These are phyloP conservation scores for Suillus clintonianus DNA, from an alignment of 768 basidiomycete species.

Conservation along the genomic window DNA sequence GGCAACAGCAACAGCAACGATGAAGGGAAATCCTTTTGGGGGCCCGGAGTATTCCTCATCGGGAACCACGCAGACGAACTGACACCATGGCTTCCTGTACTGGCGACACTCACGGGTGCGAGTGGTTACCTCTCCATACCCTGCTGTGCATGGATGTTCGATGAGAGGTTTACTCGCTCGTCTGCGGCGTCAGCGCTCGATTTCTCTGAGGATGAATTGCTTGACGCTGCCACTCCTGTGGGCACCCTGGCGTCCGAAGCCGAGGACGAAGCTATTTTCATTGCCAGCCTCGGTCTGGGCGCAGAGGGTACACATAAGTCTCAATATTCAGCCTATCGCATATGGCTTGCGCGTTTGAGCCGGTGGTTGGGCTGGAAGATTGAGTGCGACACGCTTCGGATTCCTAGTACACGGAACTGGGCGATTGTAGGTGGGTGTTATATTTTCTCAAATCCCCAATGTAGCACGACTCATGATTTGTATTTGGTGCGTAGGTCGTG, in stretches of 20 bases:
- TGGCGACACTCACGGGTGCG: constrained; percentile 61
- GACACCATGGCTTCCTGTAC: constrained; percentile 90
- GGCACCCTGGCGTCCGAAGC: constrained; percentile 3
- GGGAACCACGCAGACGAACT: constrained; percentile 97
- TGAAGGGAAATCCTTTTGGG: constrained; percentile 26
- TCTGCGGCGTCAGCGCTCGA: constrained; percentile 25
- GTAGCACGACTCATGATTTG: background rate
- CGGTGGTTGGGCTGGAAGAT: constrained; percentile 81
- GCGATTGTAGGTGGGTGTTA: constrained; percentile 73
- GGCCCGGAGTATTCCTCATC: constrained; percentile 70
- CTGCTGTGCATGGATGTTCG: constrained; percentile 87
- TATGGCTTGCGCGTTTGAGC: constrained; percentile 80
- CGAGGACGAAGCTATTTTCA: constrained; percentile 34
- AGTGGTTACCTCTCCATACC: constrained; percentile 84
- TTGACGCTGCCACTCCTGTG: constrained; percentile 18
- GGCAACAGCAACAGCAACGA: background rate
- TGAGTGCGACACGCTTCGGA: constrained; percentile 83
- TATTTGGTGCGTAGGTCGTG: constrained; percentile 21
- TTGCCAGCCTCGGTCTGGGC: constrained; percentile 56
- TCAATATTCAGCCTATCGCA: constrained; percentile 81
- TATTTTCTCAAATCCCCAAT: background rate
- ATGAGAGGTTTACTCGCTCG: constrained; percentile 60
- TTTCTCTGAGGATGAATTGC: constrained; percentile 22
- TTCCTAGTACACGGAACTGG: constrained; percentile 95
- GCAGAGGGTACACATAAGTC: constrained; percentile 61